Base-by-base conservation (phyloP, 2,329 filamentous ascomycete species). In the Xylariomycetidae sp. region DNA sequence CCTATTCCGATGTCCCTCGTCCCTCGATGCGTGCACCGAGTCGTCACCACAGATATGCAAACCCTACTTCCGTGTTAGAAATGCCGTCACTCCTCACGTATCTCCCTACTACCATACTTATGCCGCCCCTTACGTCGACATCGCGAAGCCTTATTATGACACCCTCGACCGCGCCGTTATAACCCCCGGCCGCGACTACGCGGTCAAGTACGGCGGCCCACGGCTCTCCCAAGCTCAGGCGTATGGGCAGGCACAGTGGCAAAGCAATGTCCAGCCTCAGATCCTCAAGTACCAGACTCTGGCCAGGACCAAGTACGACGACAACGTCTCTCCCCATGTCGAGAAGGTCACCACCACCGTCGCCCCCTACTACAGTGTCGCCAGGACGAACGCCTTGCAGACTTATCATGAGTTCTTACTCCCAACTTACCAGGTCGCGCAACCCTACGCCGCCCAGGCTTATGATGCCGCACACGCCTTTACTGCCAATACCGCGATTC, bases 31-130 rank as follows among this genome's bases (percentile, higher is more conserved):
- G 16, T 76, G 92, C 51, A 74, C 77, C 49, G 76, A 83, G 16
- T 63, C 71, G 18, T 85, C 87, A 2, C 85, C 89, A 1, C 72
- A 67, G 44, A 75, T 97, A 41, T 98, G 92, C 74, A 82, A 82
- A 53, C 82, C 85, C 8, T 96, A 96, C 72, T 72, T 83, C 66
- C 62, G 79, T 63, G 49, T 79, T 67, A 66, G 80, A 70, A 62
- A 71, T 14, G 53, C 64, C 37, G 66, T 89, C 39, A 64, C 77
- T 16, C 92, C 92, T 4, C 82, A 90, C 58, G 53, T 94, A 19
- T 72, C 82, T 49, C 90, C 89, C 3, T 94, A 94, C 63, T 97
- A 96, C 61, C 68, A 90, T 46, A 61, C 76, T 37, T 94, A 96
- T 53, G 82, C 86, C 16, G 84, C 82, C 5, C 86, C 88, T 3